Evolutionary conservation across 441 rosid species (phyloP).

Genomic region (Populus hybrid): DNA sequence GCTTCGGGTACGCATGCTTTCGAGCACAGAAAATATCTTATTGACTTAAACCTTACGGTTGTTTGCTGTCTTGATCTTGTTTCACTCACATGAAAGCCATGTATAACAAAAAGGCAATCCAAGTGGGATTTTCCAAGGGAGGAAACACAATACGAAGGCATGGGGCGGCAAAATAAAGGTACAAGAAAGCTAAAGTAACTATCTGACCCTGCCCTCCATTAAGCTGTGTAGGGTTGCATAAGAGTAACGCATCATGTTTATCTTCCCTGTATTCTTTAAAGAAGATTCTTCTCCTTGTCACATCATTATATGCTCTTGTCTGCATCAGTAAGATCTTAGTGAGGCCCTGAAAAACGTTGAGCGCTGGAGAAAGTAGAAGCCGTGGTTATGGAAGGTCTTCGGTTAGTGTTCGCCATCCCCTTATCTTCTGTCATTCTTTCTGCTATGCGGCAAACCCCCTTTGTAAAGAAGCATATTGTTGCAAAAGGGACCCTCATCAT

Average conservation of each 20-base stretch:
- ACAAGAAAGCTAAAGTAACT: slow-evolving; percentile 1
- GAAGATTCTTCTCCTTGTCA: slow-evolving; percentile 35
- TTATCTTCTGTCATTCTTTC: slow-evolving; percentile 1
- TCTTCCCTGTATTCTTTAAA: slow-evolving; percentile 16
- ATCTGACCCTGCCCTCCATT: slow-evolving; percentile 26
- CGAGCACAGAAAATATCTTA: slow-evolving; percentile 1
- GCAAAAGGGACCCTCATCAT: slow-evolving; percentile 2
- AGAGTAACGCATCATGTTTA: slow-evolving; percentile 8
- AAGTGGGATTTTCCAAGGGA: slow-evolving; percentile 17
- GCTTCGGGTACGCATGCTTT: slow-evolving; percentile 25
- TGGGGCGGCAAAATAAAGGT: slow-evolving; percentile 6
- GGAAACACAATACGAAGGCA: slow-evolving; percentile 5
- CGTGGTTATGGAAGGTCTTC: neutral
- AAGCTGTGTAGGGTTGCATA: slow-evolving; percentile 14
- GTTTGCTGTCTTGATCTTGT: slow-evolving; percentile 3
- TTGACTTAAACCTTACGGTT: slow-evolving; percentile 6
- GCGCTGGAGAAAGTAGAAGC: neutral
- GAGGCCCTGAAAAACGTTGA: neutral
- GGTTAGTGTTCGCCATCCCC: slow-evolving; percentile 19
- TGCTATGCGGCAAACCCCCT: neutral
- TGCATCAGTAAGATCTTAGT: slow-evolving; percentile 19
- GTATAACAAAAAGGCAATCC: slow-evolving; percentile 6
- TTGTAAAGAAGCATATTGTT: slow-evolving; percentile 2
- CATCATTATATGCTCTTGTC: slow-evolving; percentile 28
- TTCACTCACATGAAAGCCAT: slow-evolving; percentile 26